Evolutionary conservation across 805 yeast species (phyloP), one percentile per base, ranked within the genome.

Genomic region (Kodamaea hsintzibuensis): DNA sequence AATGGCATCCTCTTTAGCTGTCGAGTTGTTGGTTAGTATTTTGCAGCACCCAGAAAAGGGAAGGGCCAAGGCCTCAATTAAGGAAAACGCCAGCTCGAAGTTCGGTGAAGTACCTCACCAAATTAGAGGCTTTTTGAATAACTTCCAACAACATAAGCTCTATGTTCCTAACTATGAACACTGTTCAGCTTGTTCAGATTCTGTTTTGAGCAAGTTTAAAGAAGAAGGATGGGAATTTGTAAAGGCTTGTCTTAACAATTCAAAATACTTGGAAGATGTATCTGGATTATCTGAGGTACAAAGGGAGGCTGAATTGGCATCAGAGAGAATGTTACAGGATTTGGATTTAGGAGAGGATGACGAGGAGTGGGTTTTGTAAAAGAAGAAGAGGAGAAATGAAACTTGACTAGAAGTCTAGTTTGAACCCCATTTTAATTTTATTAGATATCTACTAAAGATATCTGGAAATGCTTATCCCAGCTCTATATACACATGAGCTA

Each of bases 31-130:
- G 56, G 88, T 89, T 0, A 82, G 95, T 0, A 57, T 89, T 0
- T 62, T 90, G 40, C 98, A 93, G 66, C 87, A 86, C 60, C 83
- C 83, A 0, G 66, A 70, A 5, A 74, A 75, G 17, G 81, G 80
- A 19, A 61, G 64, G 22, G 85, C 85, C 0, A 76, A 71, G 12
- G 79, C 62, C 55, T 37, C 35, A 1, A 56, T 61, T 12, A 68
- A 60, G 5, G 61, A 63, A 12, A 73, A 81, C 1, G 43, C 43
- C 17, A 69, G 80, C 0, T 70, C 60, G 12, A 53, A 54, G 46
- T 62, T 93, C 19, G 97, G 98, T 0, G 81, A 79, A 1, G 70
- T 85, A 1, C 96, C 97, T 0, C 99, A 93, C 68, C 99, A 96
- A 67, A 75, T 95, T 18, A 77, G 99, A 55, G 99, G 98, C 0